Percentiles rank a stretch among this genome's conserved stretches.
Conservation (phyloP, 1,284 basidiomycete species). For the Ganoderma boninense region DNA sequence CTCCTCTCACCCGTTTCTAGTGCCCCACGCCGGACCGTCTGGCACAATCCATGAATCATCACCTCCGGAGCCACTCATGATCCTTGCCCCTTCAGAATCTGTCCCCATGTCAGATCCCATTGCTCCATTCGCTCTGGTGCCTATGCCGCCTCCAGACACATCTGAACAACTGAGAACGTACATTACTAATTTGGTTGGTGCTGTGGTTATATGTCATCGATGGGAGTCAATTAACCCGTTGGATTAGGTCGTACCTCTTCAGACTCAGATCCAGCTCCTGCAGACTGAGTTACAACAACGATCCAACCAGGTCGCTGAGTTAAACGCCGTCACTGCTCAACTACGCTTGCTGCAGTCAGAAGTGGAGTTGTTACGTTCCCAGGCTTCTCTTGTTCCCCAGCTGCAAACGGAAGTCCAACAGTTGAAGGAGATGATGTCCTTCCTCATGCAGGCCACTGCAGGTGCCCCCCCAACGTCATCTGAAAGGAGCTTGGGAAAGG, state of each 20-base stretch:
- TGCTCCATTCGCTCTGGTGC: not conserved
- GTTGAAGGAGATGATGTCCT: slow-evolving; percentile 30
- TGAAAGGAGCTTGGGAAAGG: slow-evolving; percentile 34
- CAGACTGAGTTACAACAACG: slow-evolving; percentile 42
- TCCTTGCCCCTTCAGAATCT: not conserved
- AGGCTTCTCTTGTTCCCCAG: slow-evolving; percentile 27
- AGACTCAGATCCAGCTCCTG: slow-evolving; percentile 54
- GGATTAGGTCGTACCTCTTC: slow-evolving; percentile 61
- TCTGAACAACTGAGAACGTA: slow-evolving; percentile 24
- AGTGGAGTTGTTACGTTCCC: slow-evolving; percentile 33
- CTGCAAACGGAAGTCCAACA: slow-evolving; percentile 36
- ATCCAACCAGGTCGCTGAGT: slow-evolving; percentile 46
- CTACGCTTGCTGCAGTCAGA: slow-evolving; percentile 32
- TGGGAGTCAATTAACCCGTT: slow-evolving; percentile 14
- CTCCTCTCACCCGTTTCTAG: slow-evolving; percentile 16
- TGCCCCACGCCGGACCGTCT: slow-evolving; percentile 40
- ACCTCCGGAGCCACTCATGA: slow-evolving; percentile 5
- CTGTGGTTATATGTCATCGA: not conserved
- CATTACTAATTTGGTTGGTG: slow-evolving; percentile 26
- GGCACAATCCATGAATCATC: slow-evolving; percentile 33
- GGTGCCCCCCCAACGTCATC: slow-evolving; percentile 13
- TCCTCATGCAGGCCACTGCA: slow-evolving; percentile 9
- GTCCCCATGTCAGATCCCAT: slow-evolving; percentile 10
- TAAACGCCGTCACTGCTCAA: slow-evolving; percentile 32
- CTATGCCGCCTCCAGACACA: slow-evolving; percentile 2